Evolutionary conservation across 257 asterid species (phyloP), one percentile per base, ranked within the genome.

Genomic region (Gentiana macrophylla): DNA sequence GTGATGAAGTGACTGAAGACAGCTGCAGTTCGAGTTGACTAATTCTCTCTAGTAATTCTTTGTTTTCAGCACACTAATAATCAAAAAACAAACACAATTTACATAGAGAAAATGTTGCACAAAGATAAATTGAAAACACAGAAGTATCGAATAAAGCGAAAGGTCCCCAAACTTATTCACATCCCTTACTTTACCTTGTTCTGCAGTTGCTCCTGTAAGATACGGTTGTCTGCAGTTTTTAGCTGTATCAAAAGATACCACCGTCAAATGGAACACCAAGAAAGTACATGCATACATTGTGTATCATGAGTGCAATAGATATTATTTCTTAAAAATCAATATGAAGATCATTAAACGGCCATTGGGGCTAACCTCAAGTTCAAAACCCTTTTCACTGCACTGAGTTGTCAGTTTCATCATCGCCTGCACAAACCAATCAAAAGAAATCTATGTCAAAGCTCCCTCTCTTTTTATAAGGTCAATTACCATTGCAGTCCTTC

Each of bases 121-220:
- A 12, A 1, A 24, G 12, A 37, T 13, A 12, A 61, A 5, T 50
- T 5, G 24, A 47, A n/a, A 47, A 2, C 43, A 35, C 55, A 24
- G 7, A 44, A 46, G 11, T 32, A 37, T 59, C 62, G 63, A 32
- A 59, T 47, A 38, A 52, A 41, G 34, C 49, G 1, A 49, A 13
- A 43, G 57, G 12, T 8, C 60, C 13, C 12, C 7, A 2, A 37
- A 35, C 33, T n/a, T 32, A 24, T 10, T 24, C 24, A 24, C 54
- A 49, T 50, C 41, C 53, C 47, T 35, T 41, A 41, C 6, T 41
- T 7, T 41, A 92, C 98, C 95, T 92, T 87, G 67, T 69, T 85
- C 69, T 83, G 88, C 64, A 92, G 84, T 78, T 92, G 95, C 56
- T 88, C 98, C 67, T 88, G 98, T 59, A 92, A 94, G 52, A 92